phyloP scores from a whole-genome alignment of 192 early-diverging fungal genomes.

The Backusella tarrabulga region DNA sequence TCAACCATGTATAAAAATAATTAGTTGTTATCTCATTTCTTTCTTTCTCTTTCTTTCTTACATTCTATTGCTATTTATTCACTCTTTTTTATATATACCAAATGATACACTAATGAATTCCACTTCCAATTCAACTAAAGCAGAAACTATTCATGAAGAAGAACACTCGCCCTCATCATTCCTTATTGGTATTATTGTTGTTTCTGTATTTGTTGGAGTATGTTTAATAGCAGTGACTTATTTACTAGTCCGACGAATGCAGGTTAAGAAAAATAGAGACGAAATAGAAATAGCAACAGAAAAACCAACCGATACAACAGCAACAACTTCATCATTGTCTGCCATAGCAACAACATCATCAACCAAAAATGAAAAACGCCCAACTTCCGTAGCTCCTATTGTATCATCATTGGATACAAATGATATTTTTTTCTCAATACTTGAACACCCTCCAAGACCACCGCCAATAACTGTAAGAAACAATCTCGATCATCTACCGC shows the following conservation, averaged over 20 bases:
- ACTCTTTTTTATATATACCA: neutral
- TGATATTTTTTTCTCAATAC: slow-evolving; percentile 15
- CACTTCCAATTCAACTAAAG: neutral
- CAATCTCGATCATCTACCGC: neutral
- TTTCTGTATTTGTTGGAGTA: slow-evolving; percentile 8
- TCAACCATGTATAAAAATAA: slow-evolving; percentile 2
- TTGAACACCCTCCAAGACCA: slow-evolving; percentile 15
- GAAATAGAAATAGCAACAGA: neutral
- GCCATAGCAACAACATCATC: neutral
- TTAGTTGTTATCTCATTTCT: neutral
- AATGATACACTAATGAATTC: neutral
- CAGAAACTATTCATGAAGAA: neutral
- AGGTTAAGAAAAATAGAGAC: neutral
- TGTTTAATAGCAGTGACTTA: slow-evolving; percentile 2
- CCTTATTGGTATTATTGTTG: slow-evolving; percentile 8
- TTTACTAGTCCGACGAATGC: slow-evolving; percentile 12
- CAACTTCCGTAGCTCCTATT: neutral
- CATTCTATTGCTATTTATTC: neutral
- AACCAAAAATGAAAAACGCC: neutral
- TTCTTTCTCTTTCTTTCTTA: neutral
- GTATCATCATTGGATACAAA: slow-evolving; percentile 6
- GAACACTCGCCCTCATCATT: neutral
- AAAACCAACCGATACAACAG: neutral
- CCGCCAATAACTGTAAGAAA: neutral
- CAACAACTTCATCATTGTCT: neutral